Percentiles rank a stretch among this genome's conserved stretches.
phyloP scores from a whole-genome alignment of 78 protist species.

The Blattamonas nauphoetae region DNA sequence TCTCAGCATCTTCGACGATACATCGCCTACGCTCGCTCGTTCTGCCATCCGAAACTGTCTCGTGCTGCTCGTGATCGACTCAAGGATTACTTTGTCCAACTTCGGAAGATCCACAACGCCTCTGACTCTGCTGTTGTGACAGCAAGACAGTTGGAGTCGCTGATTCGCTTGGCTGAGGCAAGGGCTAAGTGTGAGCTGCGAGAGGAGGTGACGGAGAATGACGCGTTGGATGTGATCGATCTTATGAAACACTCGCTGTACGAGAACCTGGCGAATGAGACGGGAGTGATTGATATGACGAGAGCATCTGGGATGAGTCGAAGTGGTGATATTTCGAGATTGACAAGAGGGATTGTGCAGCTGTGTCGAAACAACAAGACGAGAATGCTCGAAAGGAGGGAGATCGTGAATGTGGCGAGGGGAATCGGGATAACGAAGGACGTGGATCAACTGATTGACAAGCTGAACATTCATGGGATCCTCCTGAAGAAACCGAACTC shows the following conservation, averaged over 20 bases:
- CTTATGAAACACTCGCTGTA: conserved; percentile 15
- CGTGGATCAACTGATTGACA: background rate
- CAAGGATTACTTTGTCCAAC: conserved; percentile 60
- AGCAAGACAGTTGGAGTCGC: conserved; percentile 92
- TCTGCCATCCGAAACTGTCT: conserved; percentile 64
- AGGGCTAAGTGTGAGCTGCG: conserved; percentile 83
- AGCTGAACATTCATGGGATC: background rate
- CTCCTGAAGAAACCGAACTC: background rate
- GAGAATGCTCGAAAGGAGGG: background rate
- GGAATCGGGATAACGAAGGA: background rate
- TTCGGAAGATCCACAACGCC: conserved; percentile 33
- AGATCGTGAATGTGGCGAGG: background rate
- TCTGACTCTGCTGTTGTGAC: conserved; percentile 67
- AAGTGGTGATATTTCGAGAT: background rate
- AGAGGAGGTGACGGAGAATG: conserved; percentile 49
- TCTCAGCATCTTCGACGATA: conserved; percentile 69
- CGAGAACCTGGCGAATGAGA: conserved; percentile 21
- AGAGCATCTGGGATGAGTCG: conserved; percentile 1
- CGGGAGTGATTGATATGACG: conserved; percentile 9
- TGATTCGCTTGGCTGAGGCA: conserved; percentile 87
- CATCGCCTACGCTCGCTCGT: conserved; percentile 76
- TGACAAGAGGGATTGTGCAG: background rate
- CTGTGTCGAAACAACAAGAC: background rate
- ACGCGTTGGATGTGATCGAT: conserved; percentile 41
- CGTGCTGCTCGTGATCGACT: conserved; percentile 55